Evolutionary conservation across 768 basidiomycete species (phyloP), one percentile per base, ranked within the genome.

Genomic region (Mycena vitilis): DNA sequence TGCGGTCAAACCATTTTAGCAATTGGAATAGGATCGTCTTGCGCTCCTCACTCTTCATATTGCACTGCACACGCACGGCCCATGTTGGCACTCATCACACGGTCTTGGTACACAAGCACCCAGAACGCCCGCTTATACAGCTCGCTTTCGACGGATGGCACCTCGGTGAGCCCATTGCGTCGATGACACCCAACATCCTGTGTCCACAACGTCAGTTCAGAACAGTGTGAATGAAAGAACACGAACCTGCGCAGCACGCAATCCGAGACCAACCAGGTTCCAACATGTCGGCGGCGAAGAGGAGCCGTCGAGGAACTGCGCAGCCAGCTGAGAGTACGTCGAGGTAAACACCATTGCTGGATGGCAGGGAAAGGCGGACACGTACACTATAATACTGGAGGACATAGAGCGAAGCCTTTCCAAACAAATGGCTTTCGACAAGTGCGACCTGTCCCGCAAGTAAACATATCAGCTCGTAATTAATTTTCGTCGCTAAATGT

Each of bases 101-200:
- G 76, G 72, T 90, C 88, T 54, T 87, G 74, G 34, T 74, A 55
- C 15, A 60, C 49, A 12, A 66, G 22, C 22, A 54, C 85, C 87
- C 88, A 90, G 71, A 89, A 90, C 12, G 85, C 87, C 22, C 89
- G 85, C 75, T 91, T 91, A 87, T 90, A 92, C 30, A 91, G 82
- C 76, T 95, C 92, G 60, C 89, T 83, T 70, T 93, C 89, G 10
- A 81, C 78, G 6, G 79, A 83, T 1, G 82, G 82, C 13, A 76
- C 73, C 65, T 20, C 74, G 66, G 68, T 76, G 25, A 74, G 70
- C 20, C 75, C 65, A 49, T 76, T 79, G 37, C 84, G 56, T 2
- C 69, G 49, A 36, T 66, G 69, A 0, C 49, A 30, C 23, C 69
- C 65, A 36, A 70, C 30, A 40, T 66, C 60, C 65, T 63, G 37